Conservation (phyloP, 2,329 filamentous ascomycete species). For the Penicillium sp. region DNA sequence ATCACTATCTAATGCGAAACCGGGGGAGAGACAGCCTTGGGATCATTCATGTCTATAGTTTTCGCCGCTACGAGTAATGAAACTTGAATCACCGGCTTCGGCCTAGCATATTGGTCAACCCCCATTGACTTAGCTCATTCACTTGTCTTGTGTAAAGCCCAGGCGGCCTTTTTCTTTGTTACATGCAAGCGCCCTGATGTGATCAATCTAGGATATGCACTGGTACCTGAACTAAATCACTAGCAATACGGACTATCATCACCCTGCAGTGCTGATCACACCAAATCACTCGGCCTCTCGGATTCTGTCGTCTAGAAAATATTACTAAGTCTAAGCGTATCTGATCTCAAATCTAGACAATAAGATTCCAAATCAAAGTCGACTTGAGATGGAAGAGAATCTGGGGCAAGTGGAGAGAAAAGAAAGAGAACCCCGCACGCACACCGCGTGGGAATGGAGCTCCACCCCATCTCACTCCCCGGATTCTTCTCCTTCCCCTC, state of each 20-base stretch:
- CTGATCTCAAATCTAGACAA: neutral
- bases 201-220: conserved; percentile 1
- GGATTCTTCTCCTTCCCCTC: conserved; percentile 17
- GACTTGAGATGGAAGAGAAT: neutral
- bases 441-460: conserved; percentile 13
- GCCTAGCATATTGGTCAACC: neutral
- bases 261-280: conserved; percentile 8
- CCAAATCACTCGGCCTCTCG: neutral
- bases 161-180: neutral
- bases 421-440: neutral
- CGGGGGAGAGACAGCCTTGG: neutral
- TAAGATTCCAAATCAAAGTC: neutral
- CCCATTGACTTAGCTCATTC: neutral
- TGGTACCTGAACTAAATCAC: conserved; percentile 9
- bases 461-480: conserved; percentile 6
- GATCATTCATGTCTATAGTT: neutral
- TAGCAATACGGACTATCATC: neutral
- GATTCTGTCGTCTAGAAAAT: neutral
- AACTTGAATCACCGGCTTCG: neutral
- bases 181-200: neutral
- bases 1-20: neutral
- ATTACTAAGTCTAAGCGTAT: neutral
- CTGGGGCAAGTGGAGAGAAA: neutral
- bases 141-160: neutral
- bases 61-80: neutral